Percentiles rank a stretch among this genome's conserved stretches.
phyloP scores from a whole-genome alignment of 768 basidiomycete species.

The Hypholoma fasciculare region DNA sequence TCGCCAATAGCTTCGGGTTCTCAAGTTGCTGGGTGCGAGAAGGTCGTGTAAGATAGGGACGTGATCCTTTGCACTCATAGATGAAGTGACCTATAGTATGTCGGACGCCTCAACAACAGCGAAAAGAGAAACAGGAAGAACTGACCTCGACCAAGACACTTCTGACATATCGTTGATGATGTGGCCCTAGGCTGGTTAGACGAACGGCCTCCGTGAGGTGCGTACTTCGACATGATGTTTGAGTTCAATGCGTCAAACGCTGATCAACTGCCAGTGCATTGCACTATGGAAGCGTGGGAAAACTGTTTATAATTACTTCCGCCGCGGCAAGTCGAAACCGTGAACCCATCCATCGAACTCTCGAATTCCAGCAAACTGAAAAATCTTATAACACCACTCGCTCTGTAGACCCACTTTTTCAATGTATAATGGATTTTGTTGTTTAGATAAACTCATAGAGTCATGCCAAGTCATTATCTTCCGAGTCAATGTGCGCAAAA shows the following conservation, averaged over 20 bases:
- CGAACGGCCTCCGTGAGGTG: constrained; percentile 62
- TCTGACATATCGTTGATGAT: constrained; percentile 76
- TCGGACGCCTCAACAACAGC: background rate
- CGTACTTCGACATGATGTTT: constrained; percentile 71
- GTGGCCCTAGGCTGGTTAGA: constrained; percentile 64
- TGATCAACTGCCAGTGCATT: too few relatives aligned
- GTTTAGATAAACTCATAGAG: too few relatives aligned
- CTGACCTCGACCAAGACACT: constrained; percentile 71
- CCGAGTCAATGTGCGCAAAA: too few relatives aligned
- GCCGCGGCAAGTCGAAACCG: too few relatives aligned
- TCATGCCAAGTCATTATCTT: too few relatives aligned
- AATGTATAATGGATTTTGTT: too few relatives aligned
- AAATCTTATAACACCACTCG: too few relatives aligned
- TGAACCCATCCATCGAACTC: too few relatives aligned
- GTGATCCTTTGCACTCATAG: constrained; percentile 81
- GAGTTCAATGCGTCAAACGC: background rate
- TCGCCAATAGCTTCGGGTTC: constrained; percentile 67
- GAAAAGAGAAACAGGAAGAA: background rate
- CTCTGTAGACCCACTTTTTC: too few relatives aligned
- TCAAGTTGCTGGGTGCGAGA: constrained; percentile 86
- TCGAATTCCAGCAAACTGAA: too few relatives aligned
- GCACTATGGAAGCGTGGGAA: background rate
- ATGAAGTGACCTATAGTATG: constrained; percentile 87
- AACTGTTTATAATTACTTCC: too few relatives aligned
- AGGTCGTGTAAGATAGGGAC: constrained; percentile 87